Percentiles rank a stretch among this genome's conserved stretches.
phyloP scores from a whole-genome alignment of 495 filamentous ascomycete genomes.

The Tetracladium marchalianum region DNA sequence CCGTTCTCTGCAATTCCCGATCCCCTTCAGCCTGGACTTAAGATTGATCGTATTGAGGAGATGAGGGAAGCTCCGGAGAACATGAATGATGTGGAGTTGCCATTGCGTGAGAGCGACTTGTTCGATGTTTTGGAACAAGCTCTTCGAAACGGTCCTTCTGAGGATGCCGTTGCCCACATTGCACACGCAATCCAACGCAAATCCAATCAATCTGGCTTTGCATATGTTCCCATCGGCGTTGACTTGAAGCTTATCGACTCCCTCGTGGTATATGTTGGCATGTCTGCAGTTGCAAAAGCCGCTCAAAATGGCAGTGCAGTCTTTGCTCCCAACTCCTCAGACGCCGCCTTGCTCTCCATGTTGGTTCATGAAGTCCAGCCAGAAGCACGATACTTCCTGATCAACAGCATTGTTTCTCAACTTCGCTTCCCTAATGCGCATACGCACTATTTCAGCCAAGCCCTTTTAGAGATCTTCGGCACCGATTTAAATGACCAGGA shows the following conservation, averaged over 20 bases:
- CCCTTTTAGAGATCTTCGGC: conserved; percentile 79
- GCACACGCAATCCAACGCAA: conserved; percentile 52
- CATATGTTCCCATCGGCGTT: conserved; percentile 52
- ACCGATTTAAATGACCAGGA: conserved; percentile 66
- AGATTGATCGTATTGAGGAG: conserved; percentile 72
- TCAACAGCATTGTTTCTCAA: conserved; percentile 81
- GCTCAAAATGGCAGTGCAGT: conserved; percentile 48
- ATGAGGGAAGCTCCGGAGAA: conserved; percentile 56
- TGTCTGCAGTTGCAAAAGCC: conserved; percentile 50
- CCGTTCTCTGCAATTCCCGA: conserved; percentile 69
- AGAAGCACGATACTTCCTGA: conserved; percentile 74
- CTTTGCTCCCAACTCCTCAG: conserved; percentile 62
- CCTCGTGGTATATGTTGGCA: conserved; percentile 72
- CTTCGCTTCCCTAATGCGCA: conserved; percentile 81
- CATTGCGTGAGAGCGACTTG: conserved; percentile 52
- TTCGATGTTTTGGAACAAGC: conserved; percentile 57
- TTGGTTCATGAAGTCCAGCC: conserved; percentile 64
- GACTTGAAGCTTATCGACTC: conserved; percentile 68
- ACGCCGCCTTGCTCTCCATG: conserved; percentile 62
- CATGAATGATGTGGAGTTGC: conserved; percentile 47
- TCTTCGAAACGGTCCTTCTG: conserved; percentile 48
- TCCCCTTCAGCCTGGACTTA: conserved; percentile 69
- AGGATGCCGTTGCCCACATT: conserved; percentile 62
- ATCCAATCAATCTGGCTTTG: conserved; percentile 46
- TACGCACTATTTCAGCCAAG: conserved; percentile 88